Base-by-base conservation (phyloP, 2,329 filamentous ascomycete genomes). In the Hypoxylon sp. region DNA sequence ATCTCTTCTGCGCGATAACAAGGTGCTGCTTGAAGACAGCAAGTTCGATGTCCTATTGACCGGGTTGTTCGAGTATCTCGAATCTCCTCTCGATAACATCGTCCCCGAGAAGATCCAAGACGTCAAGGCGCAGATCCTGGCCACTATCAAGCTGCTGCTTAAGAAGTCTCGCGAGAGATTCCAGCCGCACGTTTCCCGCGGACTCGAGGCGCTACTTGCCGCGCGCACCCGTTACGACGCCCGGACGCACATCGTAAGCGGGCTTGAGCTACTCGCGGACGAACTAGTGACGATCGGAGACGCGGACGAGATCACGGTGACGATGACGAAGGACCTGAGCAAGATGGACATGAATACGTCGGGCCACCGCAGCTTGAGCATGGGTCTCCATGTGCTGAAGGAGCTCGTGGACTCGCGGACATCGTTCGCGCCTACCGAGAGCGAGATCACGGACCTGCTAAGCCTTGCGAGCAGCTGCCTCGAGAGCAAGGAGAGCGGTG, bases 121-220 rank as follows among this genome's bases (percentile, higher is more conserved):
- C 68, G 82, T 92, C 60, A 92, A 91, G 76, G 87, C 89, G 5
- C 91, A 94, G 76, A 88, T 91, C 19, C 80, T 94, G 10, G 87
- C 88, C 1, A 91, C 91, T 1, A 87, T 93, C 73, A 89, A 91
- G 72, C 84, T 92, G 3, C 84, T 94, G 56, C 84, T 93, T 13
- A 87, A 87, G 67, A 85, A 89, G 73, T 85, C 90, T 71, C 86
- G 87, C 34, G 85, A 86, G 56, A 84, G 82, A 65, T 91, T 92
- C 70, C 83, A 85, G 63, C 86, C 87, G 2, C 89, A 92, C 78
- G 86, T 91, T 44, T 84, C 88, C 13, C 85, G 85, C 24, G 88
- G 89, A 0, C 83, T 94, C 1, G 87, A 89, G 72, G 85, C 89
- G 5, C 80, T 93, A 1, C 81, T 93, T 20, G 80, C 83, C 34